phyloP scores from a whole-genome alignment of 2,329 filamentous ascomycete species.

The Spiromastix sp. region DNA sequence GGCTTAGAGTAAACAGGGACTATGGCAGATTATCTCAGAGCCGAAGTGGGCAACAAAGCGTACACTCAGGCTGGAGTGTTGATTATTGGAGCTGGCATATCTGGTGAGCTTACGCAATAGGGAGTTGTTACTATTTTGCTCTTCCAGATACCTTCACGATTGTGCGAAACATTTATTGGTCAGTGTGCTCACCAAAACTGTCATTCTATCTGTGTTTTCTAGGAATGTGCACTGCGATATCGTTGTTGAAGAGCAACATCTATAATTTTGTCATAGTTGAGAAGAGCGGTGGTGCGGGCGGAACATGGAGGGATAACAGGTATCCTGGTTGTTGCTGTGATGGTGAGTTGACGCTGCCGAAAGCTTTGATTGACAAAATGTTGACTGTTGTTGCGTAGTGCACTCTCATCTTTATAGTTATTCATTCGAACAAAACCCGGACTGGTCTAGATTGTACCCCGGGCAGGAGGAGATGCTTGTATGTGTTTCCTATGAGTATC shows the following conservation, averaged over 20 bases:
- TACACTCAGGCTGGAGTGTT: conserved; percentile 44
- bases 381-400: conserved; percentile 28
- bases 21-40: conserved; percentile 3
- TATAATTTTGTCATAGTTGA: conserved; percentile 48
- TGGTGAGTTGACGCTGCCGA: conserved; percentile 18
- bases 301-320: conserved; percentile 47
- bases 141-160: not conserved
- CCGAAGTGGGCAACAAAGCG: conserved; percentile 33
- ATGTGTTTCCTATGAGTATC: conserved; percentile 4
- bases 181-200: not conserved
- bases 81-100: conserved; percentile 48
- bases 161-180: too few relatives aligned
- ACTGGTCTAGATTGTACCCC: conserved; percentile 49
- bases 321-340: conserved; percentile 49
- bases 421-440: conserved; percentile 50
- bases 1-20: not conserved
- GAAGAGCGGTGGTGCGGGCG: conserved; percentile 43
- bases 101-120: conserved; percentile 25
- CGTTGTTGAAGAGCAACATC: conserved; percentile 41
- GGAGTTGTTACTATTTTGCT: not conserved
- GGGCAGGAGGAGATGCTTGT: conserved; percentile 51
- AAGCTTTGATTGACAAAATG: not conserved
- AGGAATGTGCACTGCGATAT: conserved; percentile 48
- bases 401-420: conserved; percentile 48
- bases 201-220: not conserved